Evolutionary conservation across 305 asterid species (phyloP), one percentile per base, ranked within the genome.

Genomic region (Ilex paraguariensis): DNA sequence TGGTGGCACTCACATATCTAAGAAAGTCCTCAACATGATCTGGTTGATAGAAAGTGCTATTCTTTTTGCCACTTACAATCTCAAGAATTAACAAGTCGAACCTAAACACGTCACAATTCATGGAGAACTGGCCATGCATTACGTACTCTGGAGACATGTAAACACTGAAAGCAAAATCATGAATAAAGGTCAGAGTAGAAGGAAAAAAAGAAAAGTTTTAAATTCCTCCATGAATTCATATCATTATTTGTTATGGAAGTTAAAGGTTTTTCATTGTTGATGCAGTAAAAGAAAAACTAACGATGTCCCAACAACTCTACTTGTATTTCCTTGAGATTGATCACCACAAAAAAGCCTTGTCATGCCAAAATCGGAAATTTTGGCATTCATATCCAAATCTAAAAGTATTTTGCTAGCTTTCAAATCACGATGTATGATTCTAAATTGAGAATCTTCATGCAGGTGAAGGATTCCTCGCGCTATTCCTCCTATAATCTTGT

Each of bases 381-480:
- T 46, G 7, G 52, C n/a, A 13, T 46, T 8, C 13, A 46, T 7
- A 13, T 46, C 2, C 15, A 0, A 1, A 46, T 46, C 52, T 10
- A 10, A 46, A 3, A 46, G 2, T 46, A 10, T 36, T 2, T 36
- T 36, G 42, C 42, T 36, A 4, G 42, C 42, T 36, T 36, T 36
- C 7, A 36, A 5, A 36, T 36, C 42, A 5, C 42, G 42, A 36
- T 36, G 42, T 36, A 36, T 36, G 9, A 75, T 69, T 54, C 67
- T 58, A 3, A 78, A 16, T 7, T 79, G 73, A 8, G 81, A 78
- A 40, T 78, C 70, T 15, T 78, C 75, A 52, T 80, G 89, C 7
- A 83, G 86, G 64, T 78, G 78, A 33, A 80, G 79, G 40, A 83
- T 73, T 60, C 89, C 84, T 36, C 42, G 42, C 9, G 42, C 42